A percentile compares a stretch with the other conserved stretches of the same genome.
Evolutionary conservation across 2,329 filamentous ascomycete species (phyloP).

Genomic region (Mycogone perniciosa): DNA sequence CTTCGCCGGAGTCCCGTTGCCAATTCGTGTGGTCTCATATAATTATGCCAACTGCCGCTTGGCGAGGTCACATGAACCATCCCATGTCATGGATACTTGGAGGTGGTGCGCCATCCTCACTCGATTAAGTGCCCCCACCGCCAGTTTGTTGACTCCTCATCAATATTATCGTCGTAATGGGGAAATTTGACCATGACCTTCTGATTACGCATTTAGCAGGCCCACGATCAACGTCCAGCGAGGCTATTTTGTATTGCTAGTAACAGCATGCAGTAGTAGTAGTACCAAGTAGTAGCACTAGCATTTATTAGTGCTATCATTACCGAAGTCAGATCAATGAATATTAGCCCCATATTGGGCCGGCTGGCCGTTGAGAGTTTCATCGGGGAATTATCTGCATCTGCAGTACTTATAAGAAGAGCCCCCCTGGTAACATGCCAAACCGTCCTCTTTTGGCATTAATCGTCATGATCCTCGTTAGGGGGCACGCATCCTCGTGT

Average conservation of each 20-base stretch:
- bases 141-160: too few species aligned
- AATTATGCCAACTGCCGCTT: not conserved
- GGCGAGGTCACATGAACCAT: conserved; percentile 5
- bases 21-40: conserved; percentile 2
- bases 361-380: not conserved
- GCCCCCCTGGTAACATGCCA: not conserved
- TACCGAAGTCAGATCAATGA: too few species aligned
- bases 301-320: too few species aligned
- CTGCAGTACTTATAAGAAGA: not conserved
- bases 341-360: not conserved
- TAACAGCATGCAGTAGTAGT: too few species aligned
- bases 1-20: not conserved
- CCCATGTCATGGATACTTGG: not conserved
- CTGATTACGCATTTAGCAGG: too few species aligned
- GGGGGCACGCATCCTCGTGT: not conserved
- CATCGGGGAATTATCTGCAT: not conserved
- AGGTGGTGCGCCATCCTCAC: too few species aligned
- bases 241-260: too few species aligned
- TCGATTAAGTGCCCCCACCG: too few species aligned
- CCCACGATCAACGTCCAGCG: too few species aligned
- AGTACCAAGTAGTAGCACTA: too few species aligned
- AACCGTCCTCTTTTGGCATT: not conserved
- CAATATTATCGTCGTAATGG: too few species aligned
- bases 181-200: too few species aligned
- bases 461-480: conserved; percentile 1